Base-by-base conservation (phyloP, 1,284 basidiomycete genomes). In the Malassezia sympodialis region DNA sequence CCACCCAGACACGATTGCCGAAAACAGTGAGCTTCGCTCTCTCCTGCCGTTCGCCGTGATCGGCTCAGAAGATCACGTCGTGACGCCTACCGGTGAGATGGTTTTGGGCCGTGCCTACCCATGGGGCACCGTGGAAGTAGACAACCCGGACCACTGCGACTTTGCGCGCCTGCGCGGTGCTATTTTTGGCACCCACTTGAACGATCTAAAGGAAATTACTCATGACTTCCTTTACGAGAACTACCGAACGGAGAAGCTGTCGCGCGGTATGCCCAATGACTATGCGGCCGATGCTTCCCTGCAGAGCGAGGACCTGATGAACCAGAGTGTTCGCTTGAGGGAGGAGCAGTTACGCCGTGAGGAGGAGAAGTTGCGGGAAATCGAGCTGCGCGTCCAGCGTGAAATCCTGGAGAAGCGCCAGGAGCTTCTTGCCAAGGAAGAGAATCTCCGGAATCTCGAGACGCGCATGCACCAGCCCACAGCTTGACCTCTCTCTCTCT, bases 401-500 rank as follows among this genome's bases (percentile, higher is more conserved):
- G 94, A 99, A 81, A 93, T 99, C 78, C 89, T 89, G 77, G 88
- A 98, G 80, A 96, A 96, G 81, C 82, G 91, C 72, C 94, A 98
- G 76, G 93, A 98, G 76, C 78, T 99, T 62, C 51, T 77, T 31
- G 77, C 77, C 14, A 76, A 76, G 62, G 77, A 78, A 51, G 77
- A 78, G 62, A 66, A 63, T 31, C 62, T 78, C 17, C 87, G 88
- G 76, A 88, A 88, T 77, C 77, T 91, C 77, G 88, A 91, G 79
- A 88, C 84, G 67, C 85, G 88, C 58, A 81, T 91, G 65, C 88
- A 87, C 24, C 37, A 49, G n/a, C 46, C 46, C 23, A 19, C 46
- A 15, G 46, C 46, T 30, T 46, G 23, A 31, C 8, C 19, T 30
- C 37, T 34, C 32, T 34, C 32, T 12, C 3, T 35, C 32, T 35